Conservation (phyloP, 2,329 filamentous ascomycete genomes). For the Aureobasidium sp. region DNA sequence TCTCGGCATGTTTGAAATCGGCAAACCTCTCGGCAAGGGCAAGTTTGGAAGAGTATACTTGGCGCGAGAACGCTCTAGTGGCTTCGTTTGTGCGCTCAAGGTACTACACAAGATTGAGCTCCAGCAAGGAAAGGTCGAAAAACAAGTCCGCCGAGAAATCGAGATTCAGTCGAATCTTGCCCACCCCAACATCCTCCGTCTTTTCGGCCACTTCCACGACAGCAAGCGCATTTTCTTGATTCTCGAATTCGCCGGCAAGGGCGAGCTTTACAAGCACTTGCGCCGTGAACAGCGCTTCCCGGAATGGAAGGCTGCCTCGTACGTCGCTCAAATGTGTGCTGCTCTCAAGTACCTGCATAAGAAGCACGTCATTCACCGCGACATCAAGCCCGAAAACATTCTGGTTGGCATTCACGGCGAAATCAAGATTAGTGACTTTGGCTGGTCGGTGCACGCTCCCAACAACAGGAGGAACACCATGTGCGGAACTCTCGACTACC, state of each 20-base stretch:
- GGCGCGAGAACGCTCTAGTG: conserved; percentile 66
- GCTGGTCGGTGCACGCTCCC: conserved; percentile 21
- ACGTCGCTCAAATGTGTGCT: conserved; percentile 20
- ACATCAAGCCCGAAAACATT: conserved; percentile 22
- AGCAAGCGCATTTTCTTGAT: conserved; percentile 22
- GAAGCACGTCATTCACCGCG: conserved; percentile 21
- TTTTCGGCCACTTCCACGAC: conserved; percentile 22
- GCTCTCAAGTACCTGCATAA: conserved; percentile 20
- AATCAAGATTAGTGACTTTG: conserved; percentile 22
- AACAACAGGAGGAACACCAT: conserved; percentile 21
- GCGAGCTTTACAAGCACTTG: conserved; percentile 21
- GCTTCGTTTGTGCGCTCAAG: conserved; percentile 77
- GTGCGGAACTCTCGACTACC: conserved; percentile 21
- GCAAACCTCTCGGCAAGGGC: conserved; percentile 73
- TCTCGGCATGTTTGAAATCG: conserved; percentile 87
- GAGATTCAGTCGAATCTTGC: conserved; percentile 21
- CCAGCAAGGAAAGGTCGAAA: conserved; percentile 71
- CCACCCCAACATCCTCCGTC: conserved; percentile 20
- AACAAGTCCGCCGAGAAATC: conserved; percentile 38
- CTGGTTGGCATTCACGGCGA: conserved; percentile 21
- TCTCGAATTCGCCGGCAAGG: conserved; percentile 20
- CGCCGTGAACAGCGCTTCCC: conserved; percentile 20
- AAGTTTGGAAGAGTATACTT: conserved; percentile 81
- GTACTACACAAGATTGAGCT: conserved; percentile 77
- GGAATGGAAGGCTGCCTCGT: conserved; percentile 20